Percentiles rank a stretch among this genome's conserved stretches.
These are phyloP conservation scores for Malassezia caprae DNA, from an alignment of 1,284 basidiomycete genomes.

Conservation along the genomic window DNA sequence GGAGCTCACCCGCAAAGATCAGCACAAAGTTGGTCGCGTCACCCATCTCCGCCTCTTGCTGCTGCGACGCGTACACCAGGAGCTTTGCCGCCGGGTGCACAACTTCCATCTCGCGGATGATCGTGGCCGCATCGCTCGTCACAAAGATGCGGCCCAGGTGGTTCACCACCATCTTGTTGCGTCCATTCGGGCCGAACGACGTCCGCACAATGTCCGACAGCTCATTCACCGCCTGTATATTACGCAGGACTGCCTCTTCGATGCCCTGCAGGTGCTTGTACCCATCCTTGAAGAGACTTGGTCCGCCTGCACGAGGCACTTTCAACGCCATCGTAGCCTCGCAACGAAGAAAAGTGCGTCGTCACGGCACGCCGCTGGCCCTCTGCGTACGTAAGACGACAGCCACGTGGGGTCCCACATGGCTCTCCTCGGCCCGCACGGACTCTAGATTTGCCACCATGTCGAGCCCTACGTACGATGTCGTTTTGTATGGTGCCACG, in stretches of 20 bases:
- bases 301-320: constrained; percentile 77
- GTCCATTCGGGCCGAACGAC: constrained; percentile 85
- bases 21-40: constrained; percentile 92
- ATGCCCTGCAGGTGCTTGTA: constrained; percentile 71
- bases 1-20: constrained; percentile 86
- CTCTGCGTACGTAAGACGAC: background rate
- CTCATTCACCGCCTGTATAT: constrained; percentile 89
- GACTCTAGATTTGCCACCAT: constrained; percentile 10
- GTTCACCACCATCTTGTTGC: constrained; percentile 49
- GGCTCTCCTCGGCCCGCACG: background rate
- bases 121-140: constrained; percentile 96
- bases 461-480: constrained; percentile 23
- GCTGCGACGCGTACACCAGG: constrained; percentile 91
- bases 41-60: constrained; percentile 94
- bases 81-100: constrained; percentile 96
- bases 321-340: constrained; percentile 66
- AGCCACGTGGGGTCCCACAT: background rate
- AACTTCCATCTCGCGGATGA: constrained; percentile 94
- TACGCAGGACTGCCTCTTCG: constrained; percentile 74
- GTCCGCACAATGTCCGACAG: constrained; percentile 90
- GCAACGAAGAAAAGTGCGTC: background rate
- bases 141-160: constrained; percentile 92
- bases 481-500: constrained; percentile 37
- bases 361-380: background rate
- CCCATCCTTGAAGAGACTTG: constrained; percentile 73